Percentiles rank a stretch among this genome's conserved stretches.
These are phyloP conservation scores for Eremochloa ophiuroides DNA, from an alignment of 176 grass and related monocot species.

Conservation along the genomic window DNA sequence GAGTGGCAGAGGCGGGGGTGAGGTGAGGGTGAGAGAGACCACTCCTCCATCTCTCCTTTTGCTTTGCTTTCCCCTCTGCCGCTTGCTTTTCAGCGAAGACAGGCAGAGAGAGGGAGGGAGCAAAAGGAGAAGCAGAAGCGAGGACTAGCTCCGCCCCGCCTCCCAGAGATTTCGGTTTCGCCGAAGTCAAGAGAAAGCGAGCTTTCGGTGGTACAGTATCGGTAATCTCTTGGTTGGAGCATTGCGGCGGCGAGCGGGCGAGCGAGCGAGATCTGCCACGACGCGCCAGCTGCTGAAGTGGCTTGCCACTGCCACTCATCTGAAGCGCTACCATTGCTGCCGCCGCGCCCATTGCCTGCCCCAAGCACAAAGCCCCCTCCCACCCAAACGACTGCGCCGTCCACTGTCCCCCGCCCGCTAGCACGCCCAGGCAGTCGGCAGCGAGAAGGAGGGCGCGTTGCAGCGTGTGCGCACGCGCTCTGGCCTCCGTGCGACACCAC, in stretches of 20 bases:
- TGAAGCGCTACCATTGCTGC: not conserved
- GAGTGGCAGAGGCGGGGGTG: too few relatives aligned
- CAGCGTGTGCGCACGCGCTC: too few relatives aligned
- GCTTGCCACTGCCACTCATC: not conserved
- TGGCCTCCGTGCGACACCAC: too few relatives aligned
- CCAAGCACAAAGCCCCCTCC: not conserved
- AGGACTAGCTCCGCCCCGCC: not conserved
- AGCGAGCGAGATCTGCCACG: not conserved
- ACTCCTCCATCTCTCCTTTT: too few relatives aligned
- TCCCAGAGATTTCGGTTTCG: conserved; percentile 9
- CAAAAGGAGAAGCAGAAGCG: too few relatives aligned
- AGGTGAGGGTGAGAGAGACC: too few relatives aligned
- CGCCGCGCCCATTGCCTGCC: conserved; percentile 19
- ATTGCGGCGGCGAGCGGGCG: not conserved
- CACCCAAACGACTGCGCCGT: not conserved
- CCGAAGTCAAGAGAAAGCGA: conserved; percentile 29
- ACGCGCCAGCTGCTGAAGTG: not conserved
- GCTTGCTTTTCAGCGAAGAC: too few relatives aligned
- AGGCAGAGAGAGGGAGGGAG: too few relatives aligned
- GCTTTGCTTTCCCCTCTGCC: too few relatives aligned
- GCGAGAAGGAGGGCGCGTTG: too few relatives aligned
- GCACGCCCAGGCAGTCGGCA: too few relatives aligned
- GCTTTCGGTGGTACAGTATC: conserved; percentile 43
- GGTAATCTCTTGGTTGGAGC: conserved; percentile 35
- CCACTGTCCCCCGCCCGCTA: not conserved